phyloP scores from a whole-genome alignment of 345 rosid species.

The Kandelia obovata region DNA sequence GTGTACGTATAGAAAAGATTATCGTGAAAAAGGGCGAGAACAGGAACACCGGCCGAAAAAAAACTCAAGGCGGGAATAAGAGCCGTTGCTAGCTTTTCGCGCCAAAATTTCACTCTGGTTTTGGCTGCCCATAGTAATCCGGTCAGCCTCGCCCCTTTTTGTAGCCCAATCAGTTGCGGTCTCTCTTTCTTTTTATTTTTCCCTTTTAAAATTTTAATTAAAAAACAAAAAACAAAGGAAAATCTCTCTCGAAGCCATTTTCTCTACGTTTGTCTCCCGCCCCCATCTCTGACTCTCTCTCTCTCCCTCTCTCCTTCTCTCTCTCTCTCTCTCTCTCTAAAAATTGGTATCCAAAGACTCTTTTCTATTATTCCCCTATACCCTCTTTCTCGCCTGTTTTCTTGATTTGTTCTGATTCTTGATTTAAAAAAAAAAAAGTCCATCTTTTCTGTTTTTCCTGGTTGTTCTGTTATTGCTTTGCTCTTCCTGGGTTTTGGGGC shows the following conservation, averaged over 20 bases:
- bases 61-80: constrained; percentile 36
- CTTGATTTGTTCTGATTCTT: constrained; percentile 27
- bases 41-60: not conserved
- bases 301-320: constrained; percentile 12
- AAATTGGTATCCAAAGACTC: constrained; percentile 28
- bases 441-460: not conserved
- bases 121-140: constrained; percentile 32
- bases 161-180: not conserved
- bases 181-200: constrained; percentile 11
- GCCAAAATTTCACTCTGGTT: constrained; percentile 27
- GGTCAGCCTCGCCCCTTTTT: constrained; percentile 35
- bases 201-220: not conserved
- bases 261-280: not conserved
- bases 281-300: constrained; percentile 7
- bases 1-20: too few species aligned
- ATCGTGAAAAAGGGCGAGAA: constrained; percentile 6
- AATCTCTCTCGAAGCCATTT: constrained; percentile 11
- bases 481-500: constrained; percentile 5
- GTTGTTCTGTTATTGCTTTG: constrained; percentile 10
- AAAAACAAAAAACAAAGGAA: not conserved
- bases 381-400: not conserved
- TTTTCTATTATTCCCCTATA: constrained; percentile 30
- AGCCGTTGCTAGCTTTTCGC: constrained; percentile 42
- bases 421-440: not conserved
- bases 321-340: constrained; percentile 5